These are phyloP conservation scores for Edaphochlamys debaryana DNA, from an alignment of 139 green algal species.

Conservation along the genomic window DNA sequence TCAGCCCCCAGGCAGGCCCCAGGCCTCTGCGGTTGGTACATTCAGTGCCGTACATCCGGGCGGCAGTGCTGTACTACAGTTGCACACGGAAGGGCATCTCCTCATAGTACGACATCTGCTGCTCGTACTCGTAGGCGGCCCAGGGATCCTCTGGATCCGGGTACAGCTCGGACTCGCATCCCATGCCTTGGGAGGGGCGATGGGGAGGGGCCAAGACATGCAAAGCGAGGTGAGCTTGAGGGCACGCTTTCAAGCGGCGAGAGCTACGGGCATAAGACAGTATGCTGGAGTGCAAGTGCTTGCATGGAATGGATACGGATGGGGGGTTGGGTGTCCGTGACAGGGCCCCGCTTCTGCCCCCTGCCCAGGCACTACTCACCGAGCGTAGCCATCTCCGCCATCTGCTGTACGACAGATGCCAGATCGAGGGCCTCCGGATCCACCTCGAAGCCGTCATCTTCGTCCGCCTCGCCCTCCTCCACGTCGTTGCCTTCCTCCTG, in stretches of 20 bases:
- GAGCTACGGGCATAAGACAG: too few species aligned
- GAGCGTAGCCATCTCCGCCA: slow-evolving; percentile 75
- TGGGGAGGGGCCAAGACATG: too few species aligned
- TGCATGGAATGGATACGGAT: too few species aligned
- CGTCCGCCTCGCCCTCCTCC: background rate
- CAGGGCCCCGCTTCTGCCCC: too few species aligned
- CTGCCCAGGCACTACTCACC: slow-evolving; percentile 48
- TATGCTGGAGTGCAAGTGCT: too few species aligned
- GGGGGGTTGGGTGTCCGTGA: too few species aligned
- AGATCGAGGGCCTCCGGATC: slow-evolving; percentile 33
- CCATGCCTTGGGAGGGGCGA: background rate
- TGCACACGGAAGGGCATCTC: slow-evolving; percentile 70
- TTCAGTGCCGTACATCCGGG: too few species aligned
- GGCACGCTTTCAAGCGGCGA: too few species aligned
- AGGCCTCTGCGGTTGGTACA: too few species aligned
- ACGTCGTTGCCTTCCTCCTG: background rate
- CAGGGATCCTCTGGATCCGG: slow-evolving; percentile 46
- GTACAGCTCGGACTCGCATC: slow-evolving; percentile 44
- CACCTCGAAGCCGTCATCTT: slow-evolving; percentile 2
- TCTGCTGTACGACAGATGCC: slow-evolving; percentile 47
- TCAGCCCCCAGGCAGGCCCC: too few species aligned
- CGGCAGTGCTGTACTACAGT: too few species aligned
- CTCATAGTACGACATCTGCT: slow-evolving; percentile 50
- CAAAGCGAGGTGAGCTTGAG: background rate
- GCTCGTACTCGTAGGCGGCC: slow-evolving; percentile 48